Percentiles rank a stretch among this genome's conserved stretches.
phyloP scores from a whole-genome alignment of 768 basidiomycete genomes.

The Pulveroboletus sp. region DNA sequence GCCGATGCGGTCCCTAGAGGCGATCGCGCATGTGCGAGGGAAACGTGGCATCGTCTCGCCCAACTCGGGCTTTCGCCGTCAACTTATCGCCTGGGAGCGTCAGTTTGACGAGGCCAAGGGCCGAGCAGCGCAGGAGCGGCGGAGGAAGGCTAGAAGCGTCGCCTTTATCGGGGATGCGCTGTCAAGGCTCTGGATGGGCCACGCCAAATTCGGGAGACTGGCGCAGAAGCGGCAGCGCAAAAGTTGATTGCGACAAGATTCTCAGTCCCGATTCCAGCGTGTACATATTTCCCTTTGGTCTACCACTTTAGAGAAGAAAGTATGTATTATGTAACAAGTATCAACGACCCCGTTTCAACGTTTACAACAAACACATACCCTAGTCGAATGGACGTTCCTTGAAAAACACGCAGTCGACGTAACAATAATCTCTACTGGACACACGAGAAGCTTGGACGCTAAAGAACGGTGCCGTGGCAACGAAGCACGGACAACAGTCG shows the following conservation, averaged over 20 bases:
- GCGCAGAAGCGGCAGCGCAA: not conserved
- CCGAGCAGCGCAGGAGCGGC: constrained; percentile 15
- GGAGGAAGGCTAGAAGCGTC: constrained; percentile 7
- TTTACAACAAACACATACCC: constrained; percentile 6
- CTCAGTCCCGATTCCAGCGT: too few species aligned
- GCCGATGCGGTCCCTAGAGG: constrained; percentile 48
- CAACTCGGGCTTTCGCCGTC: constrained; percentile 62
- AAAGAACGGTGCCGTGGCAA: constrained; percentile 7
- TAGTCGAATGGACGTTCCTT: constrained; percentile 28
- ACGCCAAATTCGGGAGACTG: not conserved
- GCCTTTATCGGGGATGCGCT: constrained; percentile 3
- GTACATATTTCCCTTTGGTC: too few species aligned
- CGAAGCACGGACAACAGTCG: not conserved
- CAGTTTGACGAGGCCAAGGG: constrained; percentile 27
- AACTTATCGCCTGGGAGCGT: constrained; percentile 42
- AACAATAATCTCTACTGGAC: constrained; percentile 4
- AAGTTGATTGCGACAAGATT: too few species aligned
- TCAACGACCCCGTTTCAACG: not conserved
- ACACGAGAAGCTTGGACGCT: not conserved
- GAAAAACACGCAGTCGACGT: constrained; percentile 13
- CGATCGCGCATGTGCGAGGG: constrained; percentile 51
- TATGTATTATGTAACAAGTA: too few species aligned
- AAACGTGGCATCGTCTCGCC: constrained; percentile 61
- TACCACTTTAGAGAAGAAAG: too few species aligned
- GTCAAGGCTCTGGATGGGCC: constrained; percentile 18